Evolutionary conservation across 2,329 filamentous ascomycete species (phyloP).

Genomic region (Madurella mycetomatis): DNA sequence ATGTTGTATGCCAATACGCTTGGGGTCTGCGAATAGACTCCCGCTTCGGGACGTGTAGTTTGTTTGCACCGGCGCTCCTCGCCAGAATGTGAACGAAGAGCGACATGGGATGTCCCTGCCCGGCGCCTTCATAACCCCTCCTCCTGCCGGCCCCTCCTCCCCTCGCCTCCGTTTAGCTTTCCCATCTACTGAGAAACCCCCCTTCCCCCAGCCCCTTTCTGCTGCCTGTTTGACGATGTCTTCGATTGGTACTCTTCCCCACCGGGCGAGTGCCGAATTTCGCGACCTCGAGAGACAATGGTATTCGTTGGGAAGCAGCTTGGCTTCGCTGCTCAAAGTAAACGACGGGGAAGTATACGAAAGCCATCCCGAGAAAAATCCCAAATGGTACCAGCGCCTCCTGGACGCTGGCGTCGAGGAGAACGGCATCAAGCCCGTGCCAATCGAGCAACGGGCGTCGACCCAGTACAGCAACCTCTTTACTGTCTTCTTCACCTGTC

Average conservation of each 20-base stretch:
- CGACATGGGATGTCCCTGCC: too few relatives aligned
- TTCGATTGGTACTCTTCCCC: background rate
- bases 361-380: conserved; percentile 27
- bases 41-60: too few relatives aligned
- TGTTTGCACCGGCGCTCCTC: background rate
- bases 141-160: background rate
- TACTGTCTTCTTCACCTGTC: conserved; percentile 56
- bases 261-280: background rate
- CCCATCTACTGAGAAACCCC: too few relatives aligned
- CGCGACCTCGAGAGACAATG: conserved; percentile 14
- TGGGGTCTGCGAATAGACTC: background rate
- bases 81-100: too few relatives aligned
- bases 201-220: background rate
- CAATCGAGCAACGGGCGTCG: conserved; percentile 49
- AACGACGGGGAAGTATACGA: conserved; percentile 34
- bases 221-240: background rate
- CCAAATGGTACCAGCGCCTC: conserved; percentile 40
- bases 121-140: too few relatives aligned
- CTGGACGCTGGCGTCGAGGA: conserved; percentile 46
- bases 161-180: background rate
- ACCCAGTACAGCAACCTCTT: conserved; percentile 53
- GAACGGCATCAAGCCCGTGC: conserved; percentile 54
- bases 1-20: background rate
- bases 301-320: background rate
- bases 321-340: conserved; percentile 13